Evolutionary conservation across 306 rosid species (phyloP).

Genomic region (Inga leiocalycina): DNA sequence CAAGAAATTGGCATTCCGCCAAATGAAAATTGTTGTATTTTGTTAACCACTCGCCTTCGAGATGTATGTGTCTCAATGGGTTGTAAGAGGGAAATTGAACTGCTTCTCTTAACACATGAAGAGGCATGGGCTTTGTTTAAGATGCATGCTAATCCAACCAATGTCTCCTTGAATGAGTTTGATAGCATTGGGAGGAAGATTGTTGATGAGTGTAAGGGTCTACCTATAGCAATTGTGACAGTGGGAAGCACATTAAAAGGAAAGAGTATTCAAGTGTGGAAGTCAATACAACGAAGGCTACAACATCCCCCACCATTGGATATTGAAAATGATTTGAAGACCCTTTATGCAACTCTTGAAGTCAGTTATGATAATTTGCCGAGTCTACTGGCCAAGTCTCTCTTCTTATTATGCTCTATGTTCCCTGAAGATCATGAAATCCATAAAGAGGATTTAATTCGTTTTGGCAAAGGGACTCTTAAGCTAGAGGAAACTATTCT

Average conservation of each 20-base stretch:
- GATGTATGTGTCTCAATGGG: no score
- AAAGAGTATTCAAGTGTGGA: not conserved
- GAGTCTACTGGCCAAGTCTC: not conserved
- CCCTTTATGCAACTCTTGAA: not conserved
- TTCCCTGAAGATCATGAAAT: no score
- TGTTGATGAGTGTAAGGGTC: not conserved
- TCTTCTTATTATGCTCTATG: not conserved
- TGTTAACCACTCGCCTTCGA: no score
- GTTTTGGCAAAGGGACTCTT: not conserved
- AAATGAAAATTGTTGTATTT: no score
- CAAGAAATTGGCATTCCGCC: no score
- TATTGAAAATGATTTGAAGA: not conserved
- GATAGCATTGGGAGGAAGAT: no score
- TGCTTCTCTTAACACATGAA: no score
- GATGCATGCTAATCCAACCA: no score
- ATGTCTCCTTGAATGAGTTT: no score
- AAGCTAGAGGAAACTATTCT: not conserved
- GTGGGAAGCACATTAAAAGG: not conserved
- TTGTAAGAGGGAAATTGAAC: no score
- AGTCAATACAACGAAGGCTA: not conserved
- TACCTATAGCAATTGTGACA: not conserved
- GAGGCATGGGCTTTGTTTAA: no score
- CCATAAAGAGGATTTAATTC: slow-evolving; percentile 1
- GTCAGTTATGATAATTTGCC: not conserved
- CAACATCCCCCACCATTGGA: not conserved